Evolutionary conservation across 164 flowering plant genomes (phyloP).

Genomic region (Piper longum): DNA sequence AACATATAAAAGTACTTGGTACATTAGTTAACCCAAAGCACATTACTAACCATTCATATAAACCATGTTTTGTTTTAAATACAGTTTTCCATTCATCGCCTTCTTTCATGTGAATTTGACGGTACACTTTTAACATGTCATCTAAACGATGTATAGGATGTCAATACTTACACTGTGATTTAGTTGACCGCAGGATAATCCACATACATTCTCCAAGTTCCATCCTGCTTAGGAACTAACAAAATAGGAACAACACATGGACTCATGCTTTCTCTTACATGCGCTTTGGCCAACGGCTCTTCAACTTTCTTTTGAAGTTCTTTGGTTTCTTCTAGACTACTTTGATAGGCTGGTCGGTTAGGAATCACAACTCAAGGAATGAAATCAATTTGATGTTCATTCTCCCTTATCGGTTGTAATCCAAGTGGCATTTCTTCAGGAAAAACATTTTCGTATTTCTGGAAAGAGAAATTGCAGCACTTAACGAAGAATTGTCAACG

Average conservation of each 20-base stretch:
- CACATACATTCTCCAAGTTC: background rate
- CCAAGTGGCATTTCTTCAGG: no score
- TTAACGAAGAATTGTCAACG: no score
- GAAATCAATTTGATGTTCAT: background rate
- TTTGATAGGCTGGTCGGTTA: background rate
- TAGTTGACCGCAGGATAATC: background rate
- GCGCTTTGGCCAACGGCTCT: no score
- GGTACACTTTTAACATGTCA: conserved; percentile 1
- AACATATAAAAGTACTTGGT: no score
- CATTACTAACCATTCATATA: conserved; percentile 2
- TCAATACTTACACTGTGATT: conserved; percentile 1
- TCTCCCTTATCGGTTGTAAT: background rate
- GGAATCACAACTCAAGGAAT: conserved; percentile 1
- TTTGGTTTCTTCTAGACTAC: background rate
- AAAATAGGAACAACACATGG: no score
- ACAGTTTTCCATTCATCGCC: no score
- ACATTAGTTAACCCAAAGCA: no score
- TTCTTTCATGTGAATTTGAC: background rate
- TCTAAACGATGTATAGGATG: background rate
- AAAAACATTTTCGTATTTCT: no score
- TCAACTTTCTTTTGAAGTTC: no score
- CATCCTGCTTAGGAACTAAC: no score
- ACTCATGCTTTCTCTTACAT: no score
- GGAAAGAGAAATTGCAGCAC: no score
- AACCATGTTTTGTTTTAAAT: background rate